Evolutionary conservation across 225 moss, liverwort and hornwort genomes (phyloP).

Genomic region (Marchantia paleacea): DNA sequence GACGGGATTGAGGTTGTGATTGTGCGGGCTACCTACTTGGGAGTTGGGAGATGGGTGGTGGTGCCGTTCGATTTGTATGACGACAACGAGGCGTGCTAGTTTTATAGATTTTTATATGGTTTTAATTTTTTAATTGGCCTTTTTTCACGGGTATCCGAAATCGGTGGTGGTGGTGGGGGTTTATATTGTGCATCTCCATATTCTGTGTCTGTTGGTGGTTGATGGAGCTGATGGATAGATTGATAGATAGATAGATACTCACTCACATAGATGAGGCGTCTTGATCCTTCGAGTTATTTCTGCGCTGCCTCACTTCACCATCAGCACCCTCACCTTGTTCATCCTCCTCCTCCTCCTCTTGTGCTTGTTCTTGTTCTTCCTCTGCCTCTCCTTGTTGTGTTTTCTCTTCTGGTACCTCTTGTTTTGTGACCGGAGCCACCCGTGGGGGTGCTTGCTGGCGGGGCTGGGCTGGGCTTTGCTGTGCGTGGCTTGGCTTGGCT

Average conservation of each 20-base stretch:
- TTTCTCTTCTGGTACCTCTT: no score
- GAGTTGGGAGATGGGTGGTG: background rate
- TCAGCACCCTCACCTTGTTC: background rate
- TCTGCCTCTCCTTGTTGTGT: no score
- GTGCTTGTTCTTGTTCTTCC: background rate
- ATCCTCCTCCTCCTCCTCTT: background rate
- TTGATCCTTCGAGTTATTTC: background rate
- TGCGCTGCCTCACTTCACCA: background rate
- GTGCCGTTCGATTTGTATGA: background rate
- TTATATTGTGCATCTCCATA: background rate
- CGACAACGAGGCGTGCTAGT: background rate
- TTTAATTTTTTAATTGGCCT: background rate
- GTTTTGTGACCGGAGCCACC: no score
- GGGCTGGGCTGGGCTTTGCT: no score
- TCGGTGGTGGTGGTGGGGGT: background rate
- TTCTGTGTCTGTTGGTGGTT: background rate
- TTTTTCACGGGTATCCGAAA: slow-evolving; percentile 7
- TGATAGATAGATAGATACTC: background rate
- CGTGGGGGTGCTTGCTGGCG: no score
- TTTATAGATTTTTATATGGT: background rate
- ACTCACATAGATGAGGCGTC: background rate
- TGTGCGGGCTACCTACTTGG: background rate
- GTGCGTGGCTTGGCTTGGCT: background rate
- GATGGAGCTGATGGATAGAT: background rate
- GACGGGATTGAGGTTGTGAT: no score